Percentiles rank a stretch among this genome's conserved stretches.
Conservation (phyloP, 2,329 filamentous ascomycete species). For the Penicillium sp. region DNA sequence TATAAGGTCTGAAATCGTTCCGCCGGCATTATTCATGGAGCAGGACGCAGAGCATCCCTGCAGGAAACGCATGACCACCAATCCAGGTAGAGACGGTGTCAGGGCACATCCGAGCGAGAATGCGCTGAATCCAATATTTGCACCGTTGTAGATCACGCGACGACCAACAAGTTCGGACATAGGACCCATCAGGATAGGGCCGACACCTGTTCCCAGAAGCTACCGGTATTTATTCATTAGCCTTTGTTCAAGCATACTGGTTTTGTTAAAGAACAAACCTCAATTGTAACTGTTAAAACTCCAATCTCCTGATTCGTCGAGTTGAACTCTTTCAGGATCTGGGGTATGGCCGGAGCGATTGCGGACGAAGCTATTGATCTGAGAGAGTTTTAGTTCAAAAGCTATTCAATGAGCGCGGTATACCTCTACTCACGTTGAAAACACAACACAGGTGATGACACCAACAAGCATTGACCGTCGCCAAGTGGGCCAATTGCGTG, state of each 20-base stretch:
- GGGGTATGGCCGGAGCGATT: conserved; percentile 2
- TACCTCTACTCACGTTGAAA: conserved; percentile 3
- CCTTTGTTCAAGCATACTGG: too few relatives aligned
- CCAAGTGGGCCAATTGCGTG: conserved; percentile 11
- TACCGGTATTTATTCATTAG: neutral
- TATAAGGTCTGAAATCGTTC: conserved; percentile 54
- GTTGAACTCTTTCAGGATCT: conserved; percentile 5
- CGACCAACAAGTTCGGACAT: conserved; percentile 11
- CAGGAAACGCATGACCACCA: conserved; percentile 11
- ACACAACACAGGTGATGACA: conserved; percentile 7
- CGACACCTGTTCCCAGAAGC: conserved; percentile 9
- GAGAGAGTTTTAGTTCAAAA: neutral
- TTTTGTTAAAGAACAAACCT: neutral
- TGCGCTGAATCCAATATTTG: conserved; percentile 12
- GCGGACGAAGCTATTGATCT: conserved; percentile 7
- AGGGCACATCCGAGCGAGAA: conserved; percentile 9
- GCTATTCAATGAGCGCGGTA: neutral
- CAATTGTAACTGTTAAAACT: conserved; percentile 1
- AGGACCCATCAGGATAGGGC: conserved; percentile 9
- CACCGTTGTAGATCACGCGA: conserved; percentile 8
- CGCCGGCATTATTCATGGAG: conserved; percentile 53
- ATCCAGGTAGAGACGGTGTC: conserved; percentile 1
- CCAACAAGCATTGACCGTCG: conserved; percentile 6
- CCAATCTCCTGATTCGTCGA: conserved; percentile 1
- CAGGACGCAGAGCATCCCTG: conserved; percentile 29